phyloP scores from a whole-genome alignment of 2,329 filamentous ascomycete genomes.

The Acrodontium crateriforme region DNA sequence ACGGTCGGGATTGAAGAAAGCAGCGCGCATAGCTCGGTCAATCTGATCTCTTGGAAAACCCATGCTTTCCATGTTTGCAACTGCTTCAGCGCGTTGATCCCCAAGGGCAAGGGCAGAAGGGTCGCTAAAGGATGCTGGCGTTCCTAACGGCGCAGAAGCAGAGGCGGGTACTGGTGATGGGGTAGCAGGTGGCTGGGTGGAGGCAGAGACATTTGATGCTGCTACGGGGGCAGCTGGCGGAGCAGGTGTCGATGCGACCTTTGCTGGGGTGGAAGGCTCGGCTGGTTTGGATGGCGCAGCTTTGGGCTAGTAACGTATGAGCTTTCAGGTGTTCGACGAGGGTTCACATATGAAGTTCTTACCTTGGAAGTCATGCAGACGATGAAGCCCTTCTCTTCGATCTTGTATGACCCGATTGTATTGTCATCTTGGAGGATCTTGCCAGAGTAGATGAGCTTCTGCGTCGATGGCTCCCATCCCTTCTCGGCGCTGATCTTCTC shows the following conservation, averaged over 20 bases:
- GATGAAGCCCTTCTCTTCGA: slow-evolving; percentile 98
- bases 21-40: slow-evolving; percentile 86
- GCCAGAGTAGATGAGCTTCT: slow-evolving; percentile 98
- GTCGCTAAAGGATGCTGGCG: slow-evolving; percentile 43
- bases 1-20: slow-evolving; percentile 92
- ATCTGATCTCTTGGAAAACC: slow-evolving; percentile 82
- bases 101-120: slow-evolving; percentile 79
- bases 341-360: slow-evolving; percentile 2
- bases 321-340: neutral
- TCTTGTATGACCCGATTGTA: slow-evolving; percentile 91
- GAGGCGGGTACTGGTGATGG: slow-evolving; percentile 35
- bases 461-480: slow-evolving; percentile 77
- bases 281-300: slow-evolving; percentile 35
- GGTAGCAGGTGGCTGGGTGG: slow-evolving; percentile 37
- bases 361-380: slow-evolving; percentile 99
- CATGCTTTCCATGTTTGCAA: slow-evolving; percentile 94
- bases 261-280: slow-evolving; percentile 43
- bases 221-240: slow-evolving; percentile 24
- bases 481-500: slow-evolving; percentile 84
- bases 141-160: slow-evolving; percentile 26
- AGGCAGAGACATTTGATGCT: slow-evolving; percentile 44
- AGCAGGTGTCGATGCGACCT: slow-evolving; percentile 22
- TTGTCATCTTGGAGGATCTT: slow-evolving; percentile 98
- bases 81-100: slow-evolving; percentile 63
- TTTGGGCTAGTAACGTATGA: slow-evolving; percentile 49